Base-by-base conservation (phyloP, 2,329 filamentous ascomycete species). In the Bipolaris oryzae region DNA sequence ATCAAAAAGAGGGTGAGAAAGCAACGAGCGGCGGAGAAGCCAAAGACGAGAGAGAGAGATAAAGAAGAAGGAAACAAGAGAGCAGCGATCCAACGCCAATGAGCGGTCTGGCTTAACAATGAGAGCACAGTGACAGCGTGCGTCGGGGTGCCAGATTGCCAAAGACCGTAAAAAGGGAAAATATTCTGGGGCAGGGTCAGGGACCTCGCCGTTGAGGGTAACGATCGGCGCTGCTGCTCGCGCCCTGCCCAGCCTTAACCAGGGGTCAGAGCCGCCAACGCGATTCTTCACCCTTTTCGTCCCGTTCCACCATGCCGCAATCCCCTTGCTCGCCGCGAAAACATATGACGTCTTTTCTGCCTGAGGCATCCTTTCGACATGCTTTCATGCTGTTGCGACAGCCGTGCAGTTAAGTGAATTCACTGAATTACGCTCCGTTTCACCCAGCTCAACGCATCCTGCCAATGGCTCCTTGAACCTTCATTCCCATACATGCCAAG, bases 281-380 rank as follows among this genome's bases (percentile, higher is more conserved):
- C 54, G 37, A 39, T 25, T 37, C 39, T 20, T 23, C 44, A 25
- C 43, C 41, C 38, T 50, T 15, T 35, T 28, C 7, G 9, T 38
- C 10, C n/a, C 20, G 11, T 21, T 38, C 28, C 21, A 35, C 44
- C 39, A 43, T 23, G 44, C 9, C 28, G 35, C 53, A 6, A 44
- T n/a, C 21, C 39, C 49, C 34, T 33, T 31, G 13, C 31, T 31
- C 31, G 37, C 23, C 54, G 50, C 53, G 53, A 57, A 50, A 53
- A 33, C 60, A 62, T 62, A 57, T 60, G 50, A 60, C 57, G 20
- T 20, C 37, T 11, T 34, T 10, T 18, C 28, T 35, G 39, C 28
- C 20, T 5, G 18, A 15, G 11, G 10, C 2, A n/a, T 10, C 6
- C 3, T 25, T 21, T 49, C 9, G 15, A 37, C 7, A 21, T 15